These are phyloP conservation scores for Leavenworthia alabamica DNA, from an alignment of 345 rosid genomes.

Conservation along the genomic window DNA sequence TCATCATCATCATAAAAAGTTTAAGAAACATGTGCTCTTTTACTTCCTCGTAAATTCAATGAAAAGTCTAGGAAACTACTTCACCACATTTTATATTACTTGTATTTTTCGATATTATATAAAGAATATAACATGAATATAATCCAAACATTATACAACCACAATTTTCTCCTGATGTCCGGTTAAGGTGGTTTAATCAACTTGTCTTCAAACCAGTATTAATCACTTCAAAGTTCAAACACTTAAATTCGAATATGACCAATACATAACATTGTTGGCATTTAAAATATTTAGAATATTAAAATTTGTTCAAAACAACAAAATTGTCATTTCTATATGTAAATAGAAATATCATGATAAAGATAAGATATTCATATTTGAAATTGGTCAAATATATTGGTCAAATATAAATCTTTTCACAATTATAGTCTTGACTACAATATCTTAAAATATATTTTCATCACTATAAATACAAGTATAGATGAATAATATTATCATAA, in stretches of 20 bases:
- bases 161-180: too few relatives aligned
- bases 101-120: background rate
- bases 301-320: background rate
- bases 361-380: background rate
- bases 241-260: too few relatives aligned
- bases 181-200: too few relatives aligned
- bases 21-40: background rate
- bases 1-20: background rate
- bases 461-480: background rate
- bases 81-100: background rate
- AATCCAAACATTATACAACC: too few relatives aligned
- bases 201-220: too few relatives aligned
- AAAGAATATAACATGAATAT: background rate
- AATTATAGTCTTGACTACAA: too few relatives aligned
- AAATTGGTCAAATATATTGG: background rate
- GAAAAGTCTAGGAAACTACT: slow-evolving; percentile 6
- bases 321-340: background rate
- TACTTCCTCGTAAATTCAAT: background rate
- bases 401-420: background rate
- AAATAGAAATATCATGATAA: background rate
- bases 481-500: background rate
- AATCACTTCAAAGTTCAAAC: too few relatives aligned
- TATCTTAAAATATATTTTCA: background rate
- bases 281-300: too few relatives aligned
- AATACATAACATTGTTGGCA: too few relatives aligned